phyloP scores from a whole-genome alignment of 345 rosid genomes.

The Triadica sebifera region DNA sequence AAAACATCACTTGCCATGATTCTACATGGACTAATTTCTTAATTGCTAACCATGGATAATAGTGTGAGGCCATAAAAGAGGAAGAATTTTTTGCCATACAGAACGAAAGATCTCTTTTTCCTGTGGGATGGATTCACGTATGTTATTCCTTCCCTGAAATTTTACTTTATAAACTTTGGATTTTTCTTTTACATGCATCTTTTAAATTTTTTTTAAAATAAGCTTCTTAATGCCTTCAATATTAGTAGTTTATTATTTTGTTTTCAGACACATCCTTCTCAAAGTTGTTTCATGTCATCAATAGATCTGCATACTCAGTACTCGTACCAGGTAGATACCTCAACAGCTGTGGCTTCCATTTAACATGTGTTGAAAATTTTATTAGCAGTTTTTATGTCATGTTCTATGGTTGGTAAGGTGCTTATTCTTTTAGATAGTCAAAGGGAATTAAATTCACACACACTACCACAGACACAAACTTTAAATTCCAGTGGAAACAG shows the following conservation, averaged over 20 bases:
- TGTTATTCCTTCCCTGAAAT: conserved; percentile 18
- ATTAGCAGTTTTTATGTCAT: neutral
- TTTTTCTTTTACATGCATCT: neutral
- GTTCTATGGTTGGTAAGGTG: neutral
- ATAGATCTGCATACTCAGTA: conserved; percentile 89
- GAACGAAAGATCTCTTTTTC: conserved; percentile 62
- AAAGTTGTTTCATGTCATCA: conserved; percentile 91
- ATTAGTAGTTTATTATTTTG: conserved; percentile 2
- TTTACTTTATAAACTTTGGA: neutral
- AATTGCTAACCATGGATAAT: conserved; percentile 17
- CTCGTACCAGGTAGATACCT: conserved; percentile 60
- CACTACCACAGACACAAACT: neutral
- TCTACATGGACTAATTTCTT: neutral
- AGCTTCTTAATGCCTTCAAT: conserved; percentile 1
- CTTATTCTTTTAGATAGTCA: neutral
- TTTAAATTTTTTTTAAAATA: neutral
- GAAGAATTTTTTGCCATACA: conserved; percentile 83
- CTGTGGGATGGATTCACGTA: conserved; percentile 95
- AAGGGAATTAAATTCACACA: neutral
- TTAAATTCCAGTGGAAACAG: neutral
- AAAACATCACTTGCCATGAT: conserved; percentile 11
- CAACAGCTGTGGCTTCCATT: neutral
- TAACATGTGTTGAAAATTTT: neutral
- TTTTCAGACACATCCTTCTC: conserved; percentile 94
- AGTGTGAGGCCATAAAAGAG: conserved; percentile 83